Percentiles rank a stretch among this genome's conserved stretches.
Evolutionary conservation across 2,329 filamentous ascomycete species (phyloP).

Genomic region (Parastagonospora nodorum): DNA sequence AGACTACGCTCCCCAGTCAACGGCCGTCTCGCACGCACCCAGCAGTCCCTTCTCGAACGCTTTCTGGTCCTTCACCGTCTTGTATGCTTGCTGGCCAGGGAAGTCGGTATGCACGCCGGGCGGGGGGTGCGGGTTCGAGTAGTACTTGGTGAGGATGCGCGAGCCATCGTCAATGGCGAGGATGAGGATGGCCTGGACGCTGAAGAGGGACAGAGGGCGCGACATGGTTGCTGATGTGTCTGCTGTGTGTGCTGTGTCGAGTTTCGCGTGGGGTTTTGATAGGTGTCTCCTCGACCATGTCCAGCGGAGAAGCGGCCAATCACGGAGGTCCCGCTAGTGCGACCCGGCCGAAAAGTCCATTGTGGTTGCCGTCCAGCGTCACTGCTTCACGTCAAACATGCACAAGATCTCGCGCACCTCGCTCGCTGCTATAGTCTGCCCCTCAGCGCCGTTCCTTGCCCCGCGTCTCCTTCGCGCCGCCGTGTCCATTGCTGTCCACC

Average conservation of each 20-base stretch:
- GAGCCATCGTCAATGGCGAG: slow-evolving; percentile 80
- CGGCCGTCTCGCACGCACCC: slow-evolving; percentile 72
- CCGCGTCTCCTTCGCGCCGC: slow-evolving; percentile 34
- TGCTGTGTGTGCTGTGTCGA: slow-evolving; percentile 7
- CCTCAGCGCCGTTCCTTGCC: slow-evolving; percentile 42
- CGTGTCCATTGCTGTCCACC: slow-evolving; percentile 7
- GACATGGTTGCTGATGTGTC: slow-evolving; percentile 47
- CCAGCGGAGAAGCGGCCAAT: slow-evolving; percentile 34
- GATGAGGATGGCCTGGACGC: slow-evolving; percentile 57
- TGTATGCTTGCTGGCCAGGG: slow-evolving; percentile 76
- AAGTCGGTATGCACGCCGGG: slow-evolving; percentile 64
- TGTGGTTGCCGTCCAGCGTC: too few relatives aligned
- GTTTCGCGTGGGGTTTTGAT: slow-evolving; percentile 22
- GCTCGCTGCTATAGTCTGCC: slow-evolving; percentile 39
- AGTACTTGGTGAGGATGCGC: slow-evolving; percentile 94
- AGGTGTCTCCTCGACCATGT: slow-evolving; percentile 34
- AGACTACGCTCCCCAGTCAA: slow-evolving; percentile 53
- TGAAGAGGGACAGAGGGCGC: slow-evolving; percentile 60
- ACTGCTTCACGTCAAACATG: slow-evolving; percentile 13
- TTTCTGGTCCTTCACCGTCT: slow-evolving; percentile 90
- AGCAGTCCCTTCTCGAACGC: slow-evolving; percentile 94
- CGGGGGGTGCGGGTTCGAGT: slow-evolving; percentile 71
- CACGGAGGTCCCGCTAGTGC: slow-evolving; percentile 19
- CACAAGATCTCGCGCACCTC: slow-evolving; percentile 27
- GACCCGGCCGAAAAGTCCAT: background rate